Evolutionary conservation across 805 yeast genomes (phyloP), one percentile per base, ranked within the genome.

Genomic region (Candida vaughaniae): DNA sequence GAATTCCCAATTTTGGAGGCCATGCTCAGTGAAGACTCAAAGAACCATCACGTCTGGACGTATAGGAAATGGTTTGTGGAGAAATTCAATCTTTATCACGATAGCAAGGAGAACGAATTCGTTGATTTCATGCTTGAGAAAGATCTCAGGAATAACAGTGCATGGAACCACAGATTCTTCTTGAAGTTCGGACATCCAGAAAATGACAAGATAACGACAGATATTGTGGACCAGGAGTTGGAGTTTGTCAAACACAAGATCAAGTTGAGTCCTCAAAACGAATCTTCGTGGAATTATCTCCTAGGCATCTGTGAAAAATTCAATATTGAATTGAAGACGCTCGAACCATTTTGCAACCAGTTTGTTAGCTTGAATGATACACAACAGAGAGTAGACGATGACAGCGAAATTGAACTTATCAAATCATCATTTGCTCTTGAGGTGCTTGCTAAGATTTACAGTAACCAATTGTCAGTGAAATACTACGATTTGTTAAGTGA

Each of bases 31-130:
- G 83, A 79, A 33, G 99, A 93, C 53, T 57, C 82, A 4, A 93
- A 93, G 55, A 93, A 93, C 64, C 95, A 93, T 59, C 99, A 93
- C 52, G 96, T 90, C 5, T 93, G 99, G 98, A 77, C 96, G 1
- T 87, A 89, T 50, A 65, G 91, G 35, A 84, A 85, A 49, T 90
- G 97, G 97, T 62, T 86, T 16, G 82, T 84, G 7, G 66, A 71
- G 25, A 67, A 66, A 47, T 82, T 82, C 45, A 55, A 66, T 1
- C 64, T 78, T 27, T 80, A 62, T 48, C 38, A 47, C 14, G 60
- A 66, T 28, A 51, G 50, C 17, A 55, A 60, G 25, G 95, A 88
- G 53, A 44, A 80, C 11, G 53, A 51, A 5, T 83, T 76, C 52
- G 71, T 77, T 0, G 66, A 72, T 4, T 39, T 44, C 16, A 61